Conservation (phyloP, 2,329 filamentous ascomycete species). For the Phymatotrichopsis omnivora region DNA sequence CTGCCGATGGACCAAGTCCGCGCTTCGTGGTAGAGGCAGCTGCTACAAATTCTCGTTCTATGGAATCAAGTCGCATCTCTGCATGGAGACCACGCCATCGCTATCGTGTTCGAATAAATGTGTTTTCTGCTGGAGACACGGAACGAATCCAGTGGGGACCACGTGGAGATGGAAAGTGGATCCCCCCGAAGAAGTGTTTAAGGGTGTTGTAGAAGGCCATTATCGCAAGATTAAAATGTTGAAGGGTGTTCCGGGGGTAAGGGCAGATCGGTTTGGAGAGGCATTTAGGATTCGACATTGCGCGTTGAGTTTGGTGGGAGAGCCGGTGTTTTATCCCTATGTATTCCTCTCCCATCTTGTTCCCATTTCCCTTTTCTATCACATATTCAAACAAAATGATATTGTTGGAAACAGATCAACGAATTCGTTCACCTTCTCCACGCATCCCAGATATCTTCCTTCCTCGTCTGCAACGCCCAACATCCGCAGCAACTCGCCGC, state of each 20-base stretch:
- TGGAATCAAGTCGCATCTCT: slow-evolving; percentile 89
- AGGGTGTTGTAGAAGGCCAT: slow-evolving; percentile 80
- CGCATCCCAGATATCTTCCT: slow-evolving; percentile 76
- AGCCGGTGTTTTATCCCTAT: slow-evolving; percentile 97
- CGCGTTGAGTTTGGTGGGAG: slow-evolving; percentile 81
- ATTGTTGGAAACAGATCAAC: slow-evolving; percentile 52
- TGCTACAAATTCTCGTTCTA: slow-evolving; percentile 99
- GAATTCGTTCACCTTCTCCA: slow-evolving; percentile 79
- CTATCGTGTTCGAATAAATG: slow-evolving; percentile 97
- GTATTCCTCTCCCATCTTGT: slow-evolving; percentile 12
- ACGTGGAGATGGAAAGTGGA: slow-evolving; percentile 97
- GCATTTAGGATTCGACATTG: slow-evolving; percentile 91
- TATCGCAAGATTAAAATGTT: slow-evolving; percentile 98
- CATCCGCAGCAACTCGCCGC: slow-evolving; percentile 82
- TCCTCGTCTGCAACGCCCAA: slow-evolving; percentile 94
- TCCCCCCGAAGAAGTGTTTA: slow-evolving; percentile 77
- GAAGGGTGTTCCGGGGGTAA: slow-evolving; percentile 82
- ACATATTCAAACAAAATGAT: slow-evolving; percentile 1
- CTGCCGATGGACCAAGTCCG: slow-evolving; percentile 97
- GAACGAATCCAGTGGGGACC: slow-evolving; percentile 91
- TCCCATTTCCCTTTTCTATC: background rate
- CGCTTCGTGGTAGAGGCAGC: slow-evolving; percentile 79
- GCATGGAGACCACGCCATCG: slow-evolving; percentile 95
- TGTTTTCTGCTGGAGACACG: slow-evolving; percentile 97
- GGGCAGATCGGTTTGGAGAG: slow-evolving; percentile 83